Evolutionary conservation across 306 rosid species (phyloP).

Genomic region (Rubus idaeus): DNA sequence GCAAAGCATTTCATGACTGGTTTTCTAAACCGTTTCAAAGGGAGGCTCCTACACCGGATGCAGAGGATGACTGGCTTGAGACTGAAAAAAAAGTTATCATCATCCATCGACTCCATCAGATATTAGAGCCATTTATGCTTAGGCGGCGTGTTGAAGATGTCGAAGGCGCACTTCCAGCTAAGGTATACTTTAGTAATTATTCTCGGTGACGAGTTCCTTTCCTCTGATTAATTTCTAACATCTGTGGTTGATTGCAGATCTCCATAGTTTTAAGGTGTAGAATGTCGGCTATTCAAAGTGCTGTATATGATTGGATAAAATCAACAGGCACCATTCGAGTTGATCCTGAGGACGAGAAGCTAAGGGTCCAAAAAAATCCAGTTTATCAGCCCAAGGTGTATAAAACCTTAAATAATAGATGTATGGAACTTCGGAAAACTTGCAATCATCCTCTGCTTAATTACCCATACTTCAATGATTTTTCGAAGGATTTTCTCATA

Average conservation of each 20-base stretch:
- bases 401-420: slow-evolving; percentile 85
- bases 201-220: slow-evolving; percentile 21
- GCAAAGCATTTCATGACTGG: slow-evolving; percentile 98
- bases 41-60: slow-evolving; percentile 72
- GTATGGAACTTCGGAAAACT: slow-evolving; percentile 97
- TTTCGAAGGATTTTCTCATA: slow-evolving; percentile 68
- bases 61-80: slow-evolving; percentile 98
- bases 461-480: slow-evolving; percentile 66
- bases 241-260: slow-evolving; percentile 61
- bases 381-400: slow-evolving; percentile 70
- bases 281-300: slow-evolving; percentile 95
- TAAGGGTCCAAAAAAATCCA: slow-evolving; percentile 68
- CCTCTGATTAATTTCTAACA: slow-evolving; percentile 28
- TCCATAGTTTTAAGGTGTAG: slow-evolving; percentile 77
- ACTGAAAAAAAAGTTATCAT: slow-evolving; percentile 94
- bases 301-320: slow-evolving; percentile 94
- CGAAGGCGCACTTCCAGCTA: slow-evolving; percentile 95
- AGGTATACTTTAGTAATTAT: slow-evolving; percentile 52
- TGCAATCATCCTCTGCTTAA: slow-evolving; percentile 96
- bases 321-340: slow-evolving; percentile 93
- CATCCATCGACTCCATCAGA: slow-evolving; percentile 97
- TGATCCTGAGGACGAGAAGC: slow-evolving; percentile 88
- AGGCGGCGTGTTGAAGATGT: slow-evolving; percentile 99
- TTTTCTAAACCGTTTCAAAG: slow-evolving; percentile 96
- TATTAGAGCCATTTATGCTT: slow-evolving; percentile 98